Evolutionary conservation across 192 early-diverging fungal genomes (phyloP), one percentile per base, ranked within the genome.

Genomic region (Linnemannia schmuckeri): DNA sequence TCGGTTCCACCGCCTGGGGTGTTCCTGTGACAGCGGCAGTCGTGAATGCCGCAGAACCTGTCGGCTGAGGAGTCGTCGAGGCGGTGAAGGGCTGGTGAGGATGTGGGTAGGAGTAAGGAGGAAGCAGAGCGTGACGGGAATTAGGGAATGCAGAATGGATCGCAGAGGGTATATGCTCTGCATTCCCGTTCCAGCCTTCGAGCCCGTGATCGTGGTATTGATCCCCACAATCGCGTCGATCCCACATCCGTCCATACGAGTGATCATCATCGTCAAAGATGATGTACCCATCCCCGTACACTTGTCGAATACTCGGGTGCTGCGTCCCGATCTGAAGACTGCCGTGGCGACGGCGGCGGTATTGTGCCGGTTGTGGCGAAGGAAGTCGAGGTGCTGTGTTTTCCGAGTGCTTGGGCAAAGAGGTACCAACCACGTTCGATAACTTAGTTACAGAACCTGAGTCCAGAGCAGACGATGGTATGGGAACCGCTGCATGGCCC

Each of bases 331-430:
- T 71, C 66, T 86, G 83, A 17, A 86, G 79, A 44, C 83, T 86
- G 38, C 83, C 78, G 52, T 86, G 75, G 24, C 83, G 83, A n/a
- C 79, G 71, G 20, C 75, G 83, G 63, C 83, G 78, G 68, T 69
- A 76, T 20, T 49, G 54, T 20, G 27, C 38, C 5, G 35, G 41
- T 15, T 41, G 38, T 41, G 70, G 41, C 2, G 70, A 41, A n/a
- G 38, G 41, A 0, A 40, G 40, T 42, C 15, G 38, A 71, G 41
- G 70, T 0, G 24, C 1, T 42, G 70, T 38, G 20, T 73, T 30
- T 22, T 73, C 41, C n/a, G 72, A 73, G 4, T 33, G 30, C 27
- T 27, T 33, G 27, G 61, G 61, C 30, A 66, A 27, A 6, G 55
- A 57, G 13, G 55, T 57, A 7, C 55, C 55, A 12, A 57, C 27